Base-by-base conservation (phyloP, 345 rosid genomes). In the Pistacia vera region DNA sequence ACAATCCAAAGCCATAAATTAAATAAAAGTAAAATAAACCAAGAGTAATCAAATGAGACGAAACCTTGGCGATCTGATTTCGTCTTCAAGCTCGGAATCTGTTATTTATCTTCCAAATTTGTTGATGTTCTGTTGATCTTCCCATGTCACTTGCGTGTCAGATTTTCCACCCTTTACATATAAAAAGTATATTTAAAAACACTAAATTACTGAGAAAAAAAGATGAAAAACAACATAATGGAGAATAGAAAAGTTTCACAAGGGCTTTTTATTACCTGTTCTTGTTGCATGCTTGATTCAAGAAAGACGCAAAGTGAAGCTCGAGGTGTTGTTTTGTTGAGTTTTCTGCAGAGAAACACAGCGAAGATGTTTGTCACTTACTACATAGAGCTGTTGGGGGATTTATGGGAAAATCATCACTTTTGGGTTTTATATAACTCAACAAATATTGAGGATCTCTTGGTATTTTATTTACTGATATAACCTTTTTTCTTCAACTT, bases 81-180 rank as follows among this genome's bases (percentile, higher is more conserved):
- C 99, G 57, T 96, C 99, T 20, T 84, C 83, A 28, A 96, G 92
- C 77, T 96, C 98, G 98, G 68, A 90, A 81, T 58, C 99, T 78
- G 67, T 91, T 96, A 86, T 96, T 96, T 64, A 85, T 72, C 94
- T 90, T 33, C 90, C 89, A 76, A 96, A 96, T 71, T 71, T 90
- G 83, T 93, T 93, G 72, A 96, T 96, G 83, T 92, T 96, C 79
- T 88, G 97, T 88, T 96, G 99, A 68, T 96, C 99, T 73, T 92
- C 95, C 99, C 99, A 96, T 4, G 98, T 96, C 35, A 96, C 99
- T 87, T 85, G 91, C 77, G 76, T 90, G 61, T 84, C 97, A 81
- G 98, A 90, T 86, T 93, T 97, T 73, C 90, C 90, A 4, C 95
- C 88, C 96, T 94, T 76, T 77, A 83, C 77, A 66, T 64, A 3